These are phyloP conservation scores for Wickerhamiella alocasiicola DNA, from an alignment of 805 yeast species.

Conservation along the genomic window DNA sequence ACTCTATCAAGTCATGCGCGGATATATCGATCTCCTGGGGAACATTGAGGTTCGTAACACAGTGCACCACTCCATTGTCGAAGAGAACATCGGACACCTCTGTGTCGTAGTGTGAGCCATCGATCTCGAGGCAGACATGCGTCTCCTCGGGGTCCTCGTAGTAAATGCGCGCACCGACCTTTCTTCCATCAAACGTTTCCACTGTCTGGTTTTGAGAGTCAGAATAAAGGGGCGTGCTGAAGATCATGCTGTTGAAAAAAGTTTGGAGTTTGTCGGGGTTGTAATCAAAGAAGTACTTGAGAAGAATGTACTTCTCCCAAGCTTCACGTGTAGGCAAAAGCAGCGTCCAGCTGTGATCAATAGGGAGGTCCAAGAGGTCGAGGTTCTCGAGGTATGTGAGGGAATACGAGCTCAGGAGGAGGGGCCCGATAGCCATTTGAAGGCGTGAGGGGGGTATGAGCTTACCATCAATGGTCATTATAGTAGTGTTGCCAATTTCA, in stretches of 20 bases:
- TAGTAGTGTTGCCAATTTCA: conserved; percentile 48
- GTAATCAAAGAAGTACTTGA: conserved; percentile 43
- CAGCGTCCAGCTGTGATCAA: conserved; percentile 54
- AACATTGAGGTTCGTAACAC: conserved; percentile 42
- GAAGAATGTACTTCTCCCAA: conserved; percentile 54
- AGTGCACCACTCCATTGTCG: conserved; percentile 75
- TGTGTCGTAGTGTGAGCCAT: conserved; percentile 2
- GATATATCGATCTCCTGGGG: conserved; percentile 47
- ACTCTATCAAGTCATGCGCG: conserved; percentile 40
- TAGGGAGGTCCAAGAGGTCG: conserved; percentile 39
- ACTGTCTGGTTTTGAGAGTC: conserved; percentile 34
- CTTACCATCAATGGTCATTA: conserved; percentile 51
- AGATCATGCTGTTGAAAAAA: conserved; percentile 45
- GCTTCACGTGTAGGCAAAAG: conserved; percentile 67
- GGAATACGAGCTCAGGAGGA: conserved; percentile 52
- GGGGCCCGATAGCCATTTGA: conserved; percentile 51
- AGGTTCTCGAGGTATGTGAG: conserved; percentile 43
- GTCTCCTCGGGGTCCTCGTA: not conserved
- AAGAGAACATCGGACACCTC: conserved; percentile 52
- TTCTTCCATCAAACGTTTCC: conserved; percentile 21
- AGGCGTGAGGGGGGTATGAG: conserved; percentile 52
- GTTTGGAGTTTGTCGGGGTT: conserved; percentile 40
- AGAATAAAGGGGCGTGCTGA: conserved; percentile 56
- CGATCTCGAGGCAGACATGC: not conserved
- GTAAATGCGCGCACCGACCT: conserved; percentile 10